Base-by-base conservation (phyloP, 2,329 filamentous ascomycete species). In the Tolypocladium guangdongense region DNA sequence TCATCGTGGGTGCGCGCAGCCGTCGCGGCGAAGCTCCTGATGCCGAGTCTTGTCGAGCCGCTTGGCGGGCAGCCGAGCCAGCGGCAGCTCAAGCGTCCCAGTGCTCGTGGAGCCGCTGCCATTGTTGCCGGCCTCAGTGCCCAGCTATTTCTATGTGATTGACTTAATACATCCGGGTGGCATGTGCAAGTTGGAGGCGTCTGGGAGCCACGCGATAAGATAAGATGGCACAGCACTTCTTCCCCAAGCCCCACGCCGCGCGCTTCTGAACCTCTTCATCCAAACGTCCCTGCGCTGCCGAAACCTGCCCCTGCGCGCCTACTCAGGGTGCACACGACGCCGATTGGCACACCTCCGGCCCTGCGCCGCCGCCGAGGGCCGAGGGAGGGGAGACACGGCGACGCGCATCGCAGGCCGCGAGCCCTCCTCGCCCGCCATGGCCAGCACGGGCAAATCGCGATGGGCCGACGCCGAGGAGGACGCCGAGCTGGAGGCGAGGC, bases 391-490 rank as follows among this genome's bases (percentile, higher is more conserved):
- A n/a, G n/a, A n/a, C n/a, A 27, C 14, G 8, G 5, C 39, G 7
- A 27, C 39, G 22, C 24, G 41, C 41, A 27, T 27, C 41, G 22
- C 12, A 10, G 3, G 16, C 24, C 43, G 27, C 24, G 27, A 20
- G 20, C 6, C 32, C 49, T 11, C 18, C 35, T 48, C 37, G 45
- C n/a, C 37, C 48, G 38, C 22, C 48, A 87, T 87, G 83, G 77
- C 83, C 49, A 74, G 74, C 63, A 78, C 76, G 65, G 68, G 71
- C 52, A 83, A 82, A 66, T 96, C 92, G 50, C 84, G 92, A 70
- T 99, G 93, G 93, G 89, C 88, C 59, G 82, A 90, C 64, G 83
- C 87, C 47, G 88, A 88, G 61, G 88, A 90, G 60, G 90, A 96
- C 66, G 82, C 83, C 24, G 87, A 82, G 45, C 77, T 86, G 43